Evolutionary conservation across 345 rosid species (phyloP).

Genomic region (Diplotaxis tenuifolia): DNA sequence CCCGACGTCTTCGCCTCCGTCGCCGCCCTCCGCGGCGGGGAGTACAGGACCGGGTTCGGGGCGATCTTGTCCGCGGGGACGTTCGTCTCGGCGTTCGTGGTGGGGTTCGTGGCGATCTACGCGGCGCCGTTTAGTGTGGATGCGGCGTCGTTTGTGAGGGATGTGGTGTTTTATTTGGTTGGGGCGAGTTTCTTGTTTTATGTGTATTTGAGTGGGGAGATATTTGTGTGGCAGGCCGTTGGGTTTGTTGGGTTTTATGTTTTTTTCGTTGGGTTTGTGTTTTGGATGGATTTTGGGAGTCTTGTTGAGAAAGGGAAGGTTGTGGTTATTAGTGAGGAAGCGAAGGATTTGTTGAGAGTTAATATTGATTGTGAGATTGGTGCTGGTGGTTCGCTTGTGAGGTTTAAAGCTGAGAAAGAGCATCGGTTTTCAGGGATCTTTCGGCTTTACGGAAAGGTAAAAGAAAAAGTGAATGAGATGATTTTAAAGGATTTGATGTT

Average conservation of each 20-base stretch:
- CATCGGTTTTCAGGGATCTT: constrained; percentile 31
- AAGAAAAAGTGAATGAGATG: neutral
- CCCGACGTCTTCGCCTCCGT: constrained; percentile 90
- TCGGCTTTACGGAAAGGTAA: constrained; percentile 49
- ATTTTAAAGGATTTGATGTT: neutral
- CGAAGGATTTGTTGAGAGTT: constrained; percentile 34
- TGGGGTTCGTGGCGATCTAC: constrained; percentile 89
- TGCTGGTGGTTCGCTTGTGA: constrained; percentile 10
- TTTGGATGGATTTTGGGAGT: constrained; percentile 84
- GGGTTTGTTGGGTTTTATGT: constrained; percentile 81
- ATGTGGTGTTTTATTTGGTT: constrained; percentile 72
- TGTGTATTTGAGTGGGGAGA: constrained; percentile 96
- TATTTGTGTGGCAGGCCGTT: constrained; percentile 84
- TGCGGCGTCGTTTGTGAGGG: constrained; percentile 71
- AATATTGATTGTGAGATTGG: constrained; percentile 40
- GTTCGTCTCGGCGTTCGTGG: constrained; percentile 86
- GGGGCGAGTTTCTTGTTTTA: constrained; percentile 71
- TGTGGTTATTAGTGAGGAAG: constrained; percentile 25
- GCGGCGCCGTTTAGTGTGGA: constrained; percentile 83
- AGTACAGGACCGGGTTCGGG: constrained; percentile 85
- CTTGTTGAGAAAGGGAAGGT: constrained; percentile 20
- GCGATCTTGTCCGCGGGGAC: constrained; percentile 92
- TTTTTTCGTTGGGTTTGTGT: constrained; percentile 86
- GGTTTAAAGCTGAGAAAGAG: constrained; percentile 38
- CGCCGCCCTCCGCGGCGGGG: constrained; percentile 78